Conservation (phyloP, 176 grass and related monocot species). For the Phragmites australis region DNA sequence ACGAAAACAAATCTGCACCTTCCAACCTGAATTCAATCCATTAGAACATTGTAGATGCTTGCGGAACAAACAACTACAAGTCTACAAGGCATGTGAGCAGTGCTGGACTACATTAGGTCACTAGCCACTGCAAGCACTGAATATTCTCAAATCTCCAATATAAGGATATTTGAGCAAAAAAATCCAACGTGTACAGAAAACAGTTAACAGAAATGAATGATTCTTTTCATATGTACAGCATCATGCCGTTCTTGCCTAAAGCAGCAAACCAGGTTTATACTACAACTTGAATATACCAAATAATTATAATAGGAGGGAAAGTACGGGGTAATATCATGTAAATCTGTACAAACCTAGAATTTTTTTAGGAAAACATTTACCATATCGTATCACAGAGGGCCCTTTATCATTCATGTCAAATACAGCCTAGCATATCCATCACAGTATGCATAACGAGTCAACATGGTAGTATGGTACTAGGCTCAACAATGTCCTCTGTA, state of each 20-base stretch:
- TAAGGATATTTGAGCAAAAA: neutral
- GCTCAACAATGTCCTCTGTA: neutral
- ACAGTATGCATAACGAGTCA: neutral
- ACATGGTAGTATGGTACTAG: neutral
- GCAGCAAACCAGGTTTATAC: neutral
- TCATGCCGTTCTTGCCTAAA: constrained; percentile 18
- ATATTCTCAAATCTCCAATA: constrained; percentile 17
- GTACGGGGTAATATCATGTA: neutral
- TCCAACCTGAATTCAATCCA: constrained; percentile 19
- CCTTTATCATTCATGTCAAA: neutral
- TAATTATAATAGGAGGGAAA: neutral
- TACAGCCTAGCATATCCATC: neutral
- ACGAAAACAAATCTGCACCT: neutral
- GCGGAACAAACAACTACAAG: neutral
- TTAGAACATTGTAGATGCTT: constrained; percentile 9
- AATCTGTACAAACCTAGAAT: neutral
- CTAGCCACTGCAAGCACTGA: neutral
- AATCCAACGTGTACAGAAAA: constrained; percentile 17
- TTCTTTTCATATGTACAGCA: neutral
- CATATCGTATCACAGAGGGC: neutral
- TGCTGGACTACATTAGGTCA: neutral
- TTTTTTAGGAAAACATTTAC: neutral
- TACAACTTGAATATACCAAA: constrained; percentile 18
- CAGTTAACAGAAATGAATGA: neutral
- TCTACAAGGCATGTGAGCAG: neutral